Conservation (phyloP, 2,329 filamentous ascomycete species). For the Ilyonectria mors-panacis region DNA sequence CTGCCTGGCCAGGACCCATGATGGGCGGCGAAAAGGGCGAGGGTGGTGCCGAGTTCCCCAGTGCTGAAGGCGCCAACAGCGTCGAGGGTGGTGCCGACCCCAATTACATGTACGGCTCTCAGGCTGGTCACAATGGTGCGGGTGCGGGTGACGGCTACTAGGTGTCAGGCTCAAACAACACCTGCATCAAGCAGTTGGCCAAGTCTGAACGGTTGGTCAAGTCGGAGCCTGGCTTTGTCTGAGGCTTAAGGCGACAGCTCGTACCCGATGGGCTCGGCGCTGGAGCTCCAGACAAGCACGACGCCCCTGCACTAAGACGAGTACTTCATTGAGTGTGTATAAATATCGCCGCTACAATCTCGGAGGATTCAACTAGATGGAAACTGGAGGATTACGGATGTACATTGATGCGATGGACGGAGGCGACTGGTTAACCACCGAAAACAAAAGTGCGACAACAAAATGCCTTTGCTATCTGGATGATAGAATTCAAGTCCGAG, state of each 20-base stretch:
- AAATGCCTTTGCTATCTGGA: conserved; percentile 30
- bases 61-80: conserved; percentile 57
- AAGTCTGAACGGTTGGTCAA: not conserved
- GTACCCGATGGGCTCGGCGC: not conserved
- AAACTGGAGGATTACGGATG: conserved; percentile 34
- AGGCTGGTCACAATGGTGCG: conserved; percentile 72
- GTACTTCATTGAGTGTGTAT: conserved; percentile 31
- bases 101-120: conserved; percentile 69
- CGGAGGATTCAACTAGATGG: conserved; percentile 24
- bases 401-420: conserved; percentile 34
- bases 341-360: conserved; percentile 29
- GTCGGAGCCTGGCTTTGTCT: not conserved
- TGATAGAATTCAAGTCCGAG: conserved; percentile 36
- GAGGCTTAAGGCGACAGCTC: not conserved
- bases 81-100: conserved; percentile 59
- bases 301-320: conserved; percentile 15
- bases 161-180: not conserved
- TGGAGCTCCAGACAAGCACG: not conserved
- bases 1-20: conserved; percentile 51
- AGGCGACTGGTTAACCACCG: conserved; percentile 18
- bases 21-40: conserved; percentile 54
- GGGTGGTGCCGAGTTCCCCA: conserved; percentile 56
- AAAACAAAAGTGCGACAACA: conserved; percentile 24
- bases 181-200: not conserved
- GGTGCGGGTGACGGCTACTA: conserved; percentile 67